Base-by-base conservation (phyloP, 73 alveolate species). In the Effrenium voratum region DNA sequence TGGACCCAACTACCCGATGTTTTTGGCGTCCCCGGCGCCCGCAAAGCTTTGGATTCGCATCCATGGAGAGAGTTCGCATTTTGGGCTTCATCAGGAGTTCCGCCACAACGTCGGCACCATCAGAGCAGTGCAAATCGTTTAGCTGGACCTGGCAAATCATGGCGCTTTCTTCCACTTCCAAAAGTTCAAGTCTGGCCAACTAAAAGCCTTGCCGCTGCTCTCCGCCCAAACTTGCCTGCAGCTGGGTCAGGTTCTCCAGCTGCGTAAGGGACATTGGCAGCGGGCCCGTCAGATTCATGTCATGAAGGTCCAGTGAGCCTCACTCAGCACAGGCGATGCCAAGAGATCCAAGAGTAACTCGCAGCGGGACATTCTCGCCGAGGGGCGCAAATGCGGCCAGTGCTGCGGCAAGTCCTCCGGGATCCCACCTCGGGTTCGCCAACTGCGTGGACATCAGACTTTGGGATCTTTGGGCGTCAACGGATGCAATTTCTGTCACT, bases 21-120 rank as follows among this genome's bases (percentile, higher is more conserved):
- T n/a, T n/a, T n/a, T n/a, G n/a, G n/a, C n/a, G n/a, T n/a, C n/a
- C n/a, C n/a, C n/a, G 63, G 85, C 85, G 41, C 32, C 85, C 85
- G 41, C 85, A 75, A n/a, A 75, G 15, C 97, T 76, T 68, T 12
- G 97, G 97, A 44, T 90, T 90, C 10, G 97, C 97, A 34, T 90
- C 97, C 73, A 90, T 22, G 43, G 66, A 44, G 60, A 90, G 38
- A 2, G 80, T 43, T 44, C 87, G 97, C 87, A 90, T 90, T 76
- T 70, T 66, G 30, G 85, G 85, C 26, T 19, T 36, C 34, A 13
- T 28, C 45, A 70, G 3, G 73, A 90, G 57, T 1, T n/a, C 55
- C 5, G 73, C 75, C 44, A 90, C 76, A 28, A 70, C 97, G 32
- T 66, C 97, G 0, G 28, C 70, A 30, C 95, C 95, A 3, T 43